Base-by-base conservation (phyloP, 768 basidiomycete genomes). In the Kwoniella mangroviensis region DNA sequence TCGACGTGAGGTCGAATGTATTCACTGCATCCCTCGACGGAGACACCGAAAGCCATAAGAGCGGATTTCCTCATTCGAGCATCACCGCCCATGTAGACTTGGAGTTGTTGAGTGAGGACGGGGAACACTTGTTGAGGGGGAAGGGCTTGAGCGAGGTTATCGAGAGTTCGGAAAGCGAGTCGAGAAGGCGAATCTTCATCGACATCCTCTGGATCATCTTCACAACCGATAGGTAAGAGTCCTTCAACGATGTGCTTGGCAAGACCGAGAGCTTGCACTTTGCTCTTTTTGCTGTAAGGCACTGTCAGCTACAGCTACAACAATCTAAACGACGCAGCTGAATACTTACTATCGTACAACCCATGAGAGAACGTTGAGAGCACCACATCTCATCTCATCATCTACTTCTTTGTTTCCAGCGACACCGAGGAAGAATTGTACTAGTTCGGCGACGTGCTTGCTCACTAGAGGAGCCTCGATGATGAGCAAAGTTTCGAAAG, bases 81-180 rank as follows among this genome's bases (percentile, higher is more conserved):
- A 74, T 98, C 90, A 7, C 89, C 83, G 2, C 93, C 94, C 85
- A 94, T 92, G 84, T 95, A 98, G 66, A 91, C 87, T 71, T 90
- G 87, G 65, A 98, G 92, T 75, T 95, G 88, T 45, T 82, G 84
- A 70, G 91, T 92, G 45, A 99, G 89, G 15, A 92, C 88, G 10
- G 94, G 94, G 90, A 98, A 98, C 69, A 98, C 94, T 85, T 98
- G 97, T 26, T 88, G 87, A 5, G 97, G 96, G 12, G 97, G 97
- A 15, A 99, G 88, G 73, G 89, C 90, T 69, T 94, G 95, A 6
- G 95, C 90, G 61, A 99, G 89, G 58, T 90, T 89, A 81, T 99
- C 97, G 74, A 99, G 91, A 63, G 93, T 91, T 73, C 97, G 94
- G 78, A 98, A 90, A 26, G 94, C 93, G 77, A 93, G 93, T 73